Evolutionary conservation across 306 rosid species (phyloP).

Genomic region (apple (Malus domestica)): DNA sequence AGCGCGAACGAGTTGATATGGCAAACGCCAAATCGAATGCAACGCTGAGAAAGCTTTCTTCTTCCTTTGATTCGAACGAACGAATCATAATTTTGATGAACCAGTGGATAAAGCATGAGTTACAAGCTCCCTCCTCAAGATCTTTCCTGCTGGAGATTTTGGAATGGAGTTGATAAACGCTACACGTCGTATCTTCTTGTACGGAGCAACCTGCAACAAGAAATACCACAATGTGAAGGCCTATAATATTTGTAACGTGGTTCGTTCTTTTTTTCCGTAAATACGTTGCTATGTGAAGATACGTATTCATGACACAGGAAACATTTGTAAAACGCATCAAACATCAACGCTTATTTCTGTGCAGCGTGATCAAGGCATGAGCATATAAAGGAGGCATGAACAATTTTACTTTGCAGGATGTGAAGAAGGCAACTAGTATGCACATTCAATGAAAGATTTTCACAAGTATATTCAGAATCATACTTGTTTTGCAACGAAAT

Average conservation of each 20-base stretch:
- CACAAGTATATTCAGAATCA: not conserved
- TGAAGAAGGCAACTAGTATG: not conserved
- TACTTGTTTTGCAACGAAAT: slow-evolving; percentile 70
- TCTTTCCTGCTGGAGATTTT: slow-evolving; percentile 78
- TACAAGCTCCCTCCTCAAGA: slow-evolving; percentile 74
- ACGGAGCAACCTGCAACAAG: slow-evolving; percentile 69
- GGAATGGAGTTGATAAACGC: slow-evolving; percentile 61
- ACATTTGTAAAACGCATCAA: no score
- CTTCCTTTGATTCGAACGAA: not conserved
- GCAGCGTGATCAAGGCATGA: no score
- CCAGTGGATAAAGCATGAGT: slow-evolving; percentile 41
- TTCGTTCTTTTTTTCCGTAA: not conserved
- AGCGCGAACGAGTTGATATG: not conserved
- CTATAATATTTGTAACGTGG: not conserved
- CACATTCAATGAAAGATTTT: not conserved
- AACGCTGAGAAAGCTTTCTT: not conserved
- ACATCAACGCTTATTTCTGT: no score
- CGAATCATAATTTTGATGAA: slow-evolving; percentile 49
- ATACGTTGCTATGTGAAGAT: not conserved
- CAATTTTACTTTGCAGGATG: not conserved
- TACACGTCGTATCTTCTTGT: slow-evolving; percentile 81
- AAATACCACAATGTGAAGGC: not conserved
- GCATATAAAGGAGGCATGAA: no score
- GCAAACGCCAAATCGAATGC: not conserved
- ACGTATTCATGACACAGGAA: no score